Base-by-base conservation (phyloP, 345 rosid species). In the Lepidium aucheri region DNA sequence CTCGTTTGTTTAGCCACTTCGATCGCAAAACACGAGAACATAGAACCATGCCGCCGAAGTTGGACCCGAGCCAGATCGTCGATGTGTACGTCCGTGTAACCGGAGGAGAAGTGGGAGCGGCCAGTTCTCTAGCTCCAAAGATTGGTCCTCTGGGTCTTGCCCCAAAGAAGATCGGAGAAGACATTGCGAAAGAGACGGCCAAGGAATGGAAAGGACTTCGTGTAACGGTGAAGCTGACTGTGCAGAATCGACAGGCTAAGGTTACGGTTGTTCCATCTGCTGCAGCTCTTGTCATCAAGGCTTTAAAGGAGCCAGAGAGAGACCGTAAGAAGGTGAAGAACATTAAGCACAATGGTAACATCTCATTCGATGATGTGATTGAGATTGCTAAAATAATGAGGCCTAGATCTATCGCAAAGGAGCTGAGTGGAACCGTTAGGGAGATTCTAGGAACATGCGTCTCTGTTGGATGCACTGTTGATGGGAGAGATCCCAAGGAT, bases 101-200 rank as follows among this genome's bases (percentile, higher is more conserved):
- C 36, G 86, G 86, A 41, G 86, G 84, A 6, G 86, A 82, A 60
- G 86, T 82, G 6, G 86, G 86, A 54, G 86, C 84, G 9, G 84
- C 84, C n/a, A 82, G 84, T 60, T 82, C 84, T 14, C 76, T 82
- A 24, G 84, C 86, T 44, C 86, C 86, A 0, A 82, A 82, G 76
- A 82, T 82, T 65, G 86, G 86, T 20, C 86, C 86, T 1, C 86
- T 82, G n/a, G 86, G 86, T 67, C 84, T 82, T 40, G 82, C 84
- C 9, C 86, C 86, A 0, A 82, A 80, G 74, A 82, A 82, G 61
- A 81, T 83, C 75, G 85, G 87, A 60, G 87, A 83, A 76, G 86
- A 83, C 65, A 83, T 83, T 22, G 86, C 86, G 16, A 83, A 83
- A 36, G 86, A 83, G 66, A 83, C 86, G 1, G 84, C 82, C 6